A percentile compares a stretch with the other conserved stretches of the same genome.
Conservation (phyloP, 1,284 basidiomycete genomes). For the Tilletia indica region DNA sequence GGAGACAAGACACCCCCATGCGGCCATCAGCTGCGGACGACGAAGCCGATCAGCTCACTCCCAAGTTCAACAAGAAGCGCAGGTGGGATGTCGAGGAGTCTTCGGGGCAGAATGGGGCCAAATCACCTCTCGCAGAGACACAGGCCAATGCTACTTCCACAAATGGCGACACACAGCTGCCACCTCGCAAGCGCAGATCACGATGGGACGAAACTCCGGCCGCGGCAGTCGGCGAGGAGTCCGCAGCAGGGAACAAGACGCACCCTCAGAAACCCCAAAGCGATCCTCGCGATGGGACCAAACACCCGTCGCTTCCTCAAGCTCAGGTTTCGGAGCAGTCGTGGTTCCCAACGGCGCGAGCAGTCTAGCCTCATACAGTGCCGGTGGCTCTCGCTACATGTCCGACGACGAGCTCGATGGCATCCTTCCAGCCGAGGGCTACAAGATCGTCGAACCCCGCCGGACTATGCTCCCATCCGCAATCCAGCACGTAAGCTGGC, state of each 20-base stretch:
- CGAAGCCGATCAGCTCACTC: slow-evolving; percentile 57
- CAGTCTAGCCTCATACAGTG: not conserved
- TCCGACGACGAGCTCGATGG: slow-evolving; percentile 93
- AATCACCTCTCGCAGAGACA: slow-evolving; percentile 1
- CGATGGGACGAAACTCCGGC: slow-evolving; percentile 84
- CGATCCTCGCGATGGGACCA: slow-evolving; percentile 91
- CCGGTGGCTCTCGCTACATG: slow-evolving; percentile 79
- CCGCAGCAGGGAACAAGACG: slow-evolving; percentile 59
- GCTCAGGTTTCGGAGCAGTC: slow-evolving; percentile 24
- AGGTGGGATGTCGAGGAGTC: slow-evolving; percentile 74
- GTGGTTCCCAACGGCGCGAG: not conserved
- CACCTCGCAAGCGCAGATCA: slow-evolving; percentile 84
- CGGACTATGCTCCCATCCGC: slow-evolving; percentile 82
- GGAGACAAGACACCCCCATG: slow-evolving; percentile 41
- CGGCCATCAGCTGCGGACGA: slow-evolving; percentile 23
- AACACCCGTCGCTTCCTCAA: slow-evolving; percentile 61
- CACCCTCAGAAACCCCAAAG: slow-evolving; percentile 63
- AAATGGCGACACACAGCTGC: not conserved
- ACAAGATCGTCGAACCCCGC: slow-evolving; percentile 89
- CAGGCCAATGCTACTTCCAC: not conserved
- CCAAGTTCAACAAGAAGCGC: slow-evolving; percentile 72
- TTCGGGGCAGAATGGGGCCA: not conserved
- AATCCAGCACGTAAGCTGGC: slow-evolving; percentile 73
- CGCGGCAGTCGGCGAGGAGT: slow-evolving; percentile 63
- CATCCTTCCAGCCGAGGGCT: slow-evolving; percentile 82